Base-by-base conservation (phyloP, 2,329 filamentous ascomycete species). In the Alternaria sp. region DNA sequence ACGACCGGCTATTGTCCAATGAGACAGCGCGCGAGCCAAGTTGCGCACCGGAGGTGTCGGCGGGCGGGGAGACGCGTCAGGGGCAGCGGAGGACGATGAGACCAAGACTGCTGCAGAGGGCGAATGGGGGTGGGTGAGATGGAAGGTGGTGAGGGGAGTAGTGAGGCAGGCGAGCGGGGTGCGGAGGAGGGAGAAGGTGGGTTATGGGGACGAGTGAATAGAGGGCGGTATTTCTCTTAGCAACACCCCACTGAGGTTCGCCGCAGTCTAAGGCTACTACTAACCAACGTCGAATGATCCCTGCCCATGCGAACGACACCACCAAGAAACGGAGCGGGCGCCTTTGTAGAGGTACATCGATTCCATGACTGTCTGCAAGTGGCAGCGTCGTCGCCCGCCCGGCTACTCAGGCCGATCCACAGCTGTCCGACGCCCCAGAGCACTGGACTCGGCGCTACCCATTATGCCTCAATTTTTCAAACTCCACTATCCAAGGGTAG, bases 171-270 rank as follows among this genome's bases (percentile, higher is more conserved):
- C 51, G 54, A 42, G 59, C 54, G 68, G 66, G 56, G 57, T 49
- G 63, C 44, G 58, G 67, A 62, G 62, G 53, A 48, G 57, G 54
- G 54, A 34, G 42, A 58, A 57, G 46, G 54, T 42, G 57, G 48
- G 58, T 62, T 59, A 58, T 49, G 57, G 62, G 48, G 51, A 64
- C 61, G 51, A 54, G 66, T 64, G 67, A 57, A 58, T 59, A 53
- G 64, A 63, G 62, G 65, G 55, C 49, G 57, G 51, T 72, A 70
- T 72, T 72, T 73, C 67, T 70, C 67, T 69, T 71, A 65, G 62
- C 64, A 63, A 59, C 63, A 71, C 68, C 61, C 67, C 66, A 68
- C 59, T 49, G 52, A 62, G 55, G 56, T 62, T 66, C 67, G 67
- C 63, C 67, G 65, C 65, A 64, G 49, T 60, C 64, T 63, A 49